Evolutionary conservation across 495 filamentous ascomycete species (phyloP).

Genomic region (Penicillium cataractarum): DNA sequence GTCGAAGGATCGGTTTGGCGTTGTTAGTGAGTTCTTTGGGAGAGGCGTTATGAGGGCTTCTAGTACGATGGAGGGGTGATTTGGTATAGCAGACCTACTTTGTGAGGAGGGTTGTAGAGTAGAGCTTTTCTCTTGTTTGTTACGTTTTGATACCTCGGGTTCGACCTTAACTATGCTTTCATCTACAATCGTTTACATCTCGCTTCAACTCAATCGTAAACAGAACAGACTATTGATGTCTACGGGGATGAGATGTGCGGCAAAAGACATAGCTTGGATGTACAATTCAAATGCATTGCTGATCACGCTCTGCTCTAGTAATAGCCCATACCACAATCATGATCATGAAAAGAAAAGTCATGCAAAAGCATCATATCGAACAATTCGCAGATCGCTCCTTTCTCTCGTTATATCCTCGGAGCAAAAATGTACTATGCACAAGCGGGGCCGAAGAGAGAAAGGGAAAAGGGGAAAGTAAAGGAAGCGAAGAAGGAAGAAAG

Average conservation of each 20-base stretch:
- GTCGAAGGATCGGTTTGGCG: conserved; percentile 82
- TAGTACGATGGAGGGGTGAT: conserved; percentile 39
- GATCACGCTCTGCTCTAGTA: conserved; percentile 21
- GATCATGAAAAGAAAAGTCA: neutral
- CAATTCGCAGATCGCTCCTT: conserved; percentile 8
- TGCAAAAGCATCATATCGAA: conserved; percentile 15
- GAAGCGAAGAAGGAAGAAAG: neutral
- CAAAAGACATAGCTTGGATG: neutral
- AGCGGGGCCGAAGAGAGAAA: neutral
- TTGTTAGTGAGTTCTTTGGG: conserved; percentile 92
- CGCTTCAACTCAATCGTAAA: neutral
- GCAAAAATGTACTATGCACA: conserved; percentile 21
- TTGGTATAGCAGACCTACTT: neutral
- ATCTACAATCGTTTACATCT: neutral
- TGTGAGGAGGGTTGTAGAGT: conserved; percentile 7
- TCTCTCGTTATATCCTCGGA: conserved; percentile 15
- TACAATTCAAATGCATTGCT: conserved; percentile 19
- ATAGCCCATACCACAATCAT: conserved; percentile 1
- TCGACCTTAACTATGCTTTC: neutral
- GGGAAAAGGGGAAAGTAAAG: neutral
- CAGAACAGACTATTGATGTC: neutral
- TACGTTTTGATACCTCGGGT: neutral
- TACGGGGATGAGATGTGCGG: neutral
- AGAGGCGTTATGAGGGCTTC: conserved; percentile 78
- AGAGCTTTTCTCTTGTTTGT: neutral